These are phyloP conservation scores for Penicillium italicum DNA, from an alignment of 2,329 filamentous ascomycete species.

Conservation along the genomic window DNA sequence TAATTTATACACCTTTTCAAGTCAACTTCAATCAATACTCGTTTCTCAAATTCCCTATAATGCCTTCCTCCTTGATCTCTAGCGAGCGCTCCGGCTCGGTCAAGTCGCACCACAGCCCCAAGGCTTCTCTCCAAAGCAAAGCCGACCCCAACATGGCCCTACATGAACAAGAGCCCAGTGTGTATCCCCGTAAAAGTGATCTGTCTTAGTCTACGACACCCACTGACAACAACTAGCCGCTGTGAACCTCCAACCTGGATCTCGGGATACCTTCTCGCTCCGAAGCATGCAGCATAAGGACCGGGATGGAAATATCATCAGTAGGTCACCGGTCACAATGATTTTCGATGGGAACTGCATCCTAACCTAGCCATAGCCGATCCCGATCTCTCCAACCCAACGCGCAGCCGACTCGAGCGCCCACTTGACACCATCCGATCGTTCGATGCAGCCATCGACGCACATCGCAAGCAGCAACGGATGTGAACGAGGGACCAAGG, in stretches of 20 bases:
- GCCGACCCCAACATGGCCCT: constrained; percentile 82
- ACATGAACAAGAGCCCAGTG: constrained; percentile 79
- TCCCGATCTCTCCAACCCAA: constrained; percentile 86
- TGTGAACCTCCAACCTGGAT: constrained; percentile 13
- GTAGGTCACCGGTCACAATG: constrained; percentile 46
- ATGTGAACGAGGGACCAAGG: constrained; percentile 8
- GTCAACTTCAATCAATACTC: not conserved
- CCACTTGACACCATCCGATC: constrained; percentile 87
- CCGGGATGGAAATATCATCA: constrained; percentile 69
- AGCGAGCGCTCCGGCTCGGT: constrained; percentile 26
- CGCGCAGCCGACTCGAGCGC: constrained; percentile 78
- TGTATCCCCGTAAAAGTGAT: constrained; percentile 35
- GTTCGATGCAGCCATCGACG: constrained; percentile 85
- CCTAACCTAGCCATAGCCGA: constrained; percentile 59
- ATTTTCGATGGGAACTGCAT: not conserved
- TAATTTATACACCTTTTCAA: not conserved
- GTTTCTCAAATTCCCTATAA: constrained; percentile 1
- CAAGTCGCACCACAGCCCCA: constrained; percentile 22
- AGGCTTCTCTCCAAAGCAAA: constrained; percentile 61
- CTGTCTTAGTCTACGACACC: not conserved
- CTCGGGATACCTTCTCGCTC: constrained; percentile 57
- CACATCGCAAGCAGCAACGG: constrained; percentile 49
- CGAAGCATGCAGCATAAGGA: constrained; percentile 74
- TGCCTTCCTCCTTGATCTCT: constrained; percentile 22
- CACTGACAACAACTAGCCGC: constrained; percentile 21